These are phyloP conservation scores for Mycena albidolilacea DNA, from an alignment of 768 basidiomycete species.

Conservation along the genomic window DNA sequence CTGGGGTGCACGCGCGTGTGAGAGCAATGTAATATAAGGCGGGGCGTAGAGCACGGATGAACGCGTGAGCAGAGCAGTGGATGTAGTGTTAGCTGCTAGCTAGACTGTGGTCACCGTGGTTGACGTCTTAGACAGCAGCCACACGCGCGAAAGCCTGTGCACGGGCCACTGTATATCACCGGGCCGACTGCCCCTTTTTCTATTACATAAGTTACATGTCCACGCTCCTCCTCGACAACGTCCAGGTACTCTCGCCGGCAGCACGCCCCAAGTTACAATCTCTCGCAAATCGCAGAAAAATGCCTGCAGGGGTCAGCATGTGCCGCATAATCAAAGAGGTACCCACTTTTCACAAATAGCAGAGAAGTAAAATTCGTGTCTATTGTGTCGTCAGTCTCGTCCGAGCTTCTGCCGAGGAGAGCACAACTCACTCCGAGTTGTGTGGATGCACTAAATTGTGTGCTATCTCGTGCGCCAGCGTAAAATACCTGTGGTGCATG, in stretches of 20 bases:
- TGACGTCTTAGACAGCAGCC: background rate
- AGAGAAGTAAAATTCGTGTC: conserved; percentile 94
- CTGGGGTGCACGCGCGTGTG: conserved; percentile 13
- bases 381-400: conserved; percentile 1
- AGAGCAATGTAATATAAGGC: background rate
- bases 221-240: conserved; percentile 1
- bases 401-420: background rate
- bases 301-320: conserved; percentile 13
- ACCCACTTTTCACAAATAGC: conserved; percentile 83
- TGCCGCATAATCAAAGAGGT: background rate
- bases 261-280: background rate
- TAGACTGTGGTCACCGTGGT: background rate
- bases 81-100: background rate
- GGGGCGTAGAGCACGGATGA: no score
- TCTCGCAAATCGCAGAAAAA: conserved; percentile 24
- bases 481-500: conserved; percentile 78
- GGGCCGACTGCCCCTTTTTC: background rate
- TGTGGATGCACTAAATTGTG: conserved; percentile 92
- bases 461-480: conserved; percentile 93
- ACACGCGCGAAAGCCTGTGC: conserved; percentile 17
- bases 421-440: conserved; percentile 71
- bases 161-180: conserved; percentile 3
- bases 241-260: background rate
- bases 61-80: background rate
- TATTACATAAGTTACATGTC: conserved; percentile 14